A percentile compares a stretch with the other conserved stretches of the same genome.
These are phyloP conservation scores for Helichrysum umbraculigerum DNA, from an alignment of 129 eudicot genomes.

Conservation along the genomic window DNA sequence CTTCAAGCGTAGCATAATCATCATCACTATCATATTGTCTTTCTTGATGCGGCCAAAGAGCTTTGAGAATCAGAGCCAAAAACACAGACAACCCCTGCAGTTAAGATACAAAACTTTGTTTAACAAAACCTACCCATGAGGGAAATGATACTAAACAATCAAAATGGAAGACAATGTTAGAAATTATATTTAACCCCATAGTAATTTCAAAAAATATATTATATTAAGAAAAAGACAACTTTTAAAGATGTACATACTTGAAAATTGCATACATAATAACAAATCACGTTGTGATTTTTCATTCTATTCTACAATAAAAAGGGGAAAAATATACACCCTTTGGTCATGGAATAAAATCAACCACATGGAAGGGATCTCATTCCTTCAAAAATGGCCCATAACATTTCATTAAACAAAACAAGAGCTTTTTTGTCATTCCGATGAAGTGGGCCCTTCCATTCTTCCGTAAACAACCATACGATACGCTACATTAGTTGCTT, in stretches of 20 bases:
- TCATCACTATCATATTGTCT: conserved; percentile 81
- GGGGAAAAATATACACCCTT: no score
- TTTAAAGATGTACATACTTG: not conserved
- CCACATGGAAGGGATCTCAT: not conserved
- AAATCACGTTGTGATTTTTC: not conserved
- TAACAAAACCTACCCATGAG: not conserved
- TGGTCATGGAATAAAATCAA: not conserved
- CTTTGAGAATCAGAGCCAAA: conserved; percentile 78
- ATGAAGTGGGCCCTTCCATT: not conserved
- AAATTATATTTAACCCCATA: not conserved
- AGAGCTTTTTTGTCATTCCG: not conserved
- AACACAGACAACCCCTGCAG: conserved; percentile 69
- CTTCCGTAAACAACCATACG: not conserved
- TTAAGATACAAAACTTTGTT: conserved; percentile 16
- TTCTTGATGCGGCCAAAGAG: conserved; percentile 72
- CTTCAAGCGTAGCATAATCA: conserved; percentile 58
- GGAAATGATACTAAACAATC: not conserved
- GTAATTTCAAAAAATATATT: not conserved
- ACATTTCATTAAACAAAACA: not conserved
- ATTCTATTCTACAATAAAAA: not conserved
- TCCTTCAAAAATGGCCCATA: not conserved
- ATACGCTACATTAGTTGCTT: not conserved
- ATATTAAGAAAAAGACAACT: not conserved
- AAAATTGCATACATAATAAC: not conserved
- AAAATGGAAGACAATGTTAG: not conserved